A percentile compares a stretch with the other conserved stretches of the same genome.
These are phyloP conservation scores for Amyloporia xantha DNA, from an alignment of 768 basidiomycete genomes.

Conservation along the genomic window DNA sequence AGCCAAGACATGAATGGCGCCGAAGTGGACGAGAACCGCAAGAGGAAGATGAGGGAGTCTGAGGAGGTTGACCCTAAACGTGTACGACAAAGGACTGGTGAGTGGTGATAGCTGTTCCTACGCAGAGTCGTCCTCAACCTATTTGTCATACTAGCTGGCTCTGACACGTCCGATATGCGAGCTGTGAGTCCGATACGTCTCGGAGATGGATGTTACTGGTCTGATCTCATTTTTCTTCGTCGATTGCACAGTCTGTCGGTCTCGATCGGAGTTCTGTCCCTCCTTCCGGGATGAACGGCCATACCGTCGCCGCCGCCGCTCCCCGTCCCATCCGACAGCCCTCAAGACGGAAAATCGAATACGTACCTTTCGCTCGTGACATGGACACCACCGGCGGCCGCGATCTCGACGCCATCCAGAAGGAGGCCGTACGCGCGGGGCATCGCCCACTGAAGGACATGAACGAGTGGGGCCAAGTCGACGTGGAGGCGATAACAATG, in stretches of 20 bases:
- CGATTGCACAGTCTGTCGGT: slow-evolving; percentile 18
- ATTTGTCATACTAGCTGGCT: slow-evolving; percentile 15
- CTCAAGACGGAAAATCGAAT: slow-evolving; percentile 76
- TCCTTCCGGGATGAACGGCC: slow-evolving; percentile 11
- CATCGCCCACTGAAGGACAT: slow-evolving; percentile 61
- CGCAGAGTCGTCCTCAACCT: not conserved
- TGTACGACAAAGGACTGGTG: slow-evolving; percentile 67
- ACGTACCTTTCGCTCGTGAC: slow-evolving; percentile 74
- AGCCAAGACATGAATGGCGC: not conserved
- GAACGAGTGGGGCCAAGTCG: slow-evolving; percentile 83
- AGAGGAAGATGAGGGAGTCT: slow-evolving; percentile 58
- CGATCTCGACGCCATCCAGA: slow-evolving; percentile 61
- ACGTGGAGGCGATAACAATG: slow-evolving; percentile 92
- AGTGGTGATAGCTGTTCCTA: slow-evolving; percentile 20
- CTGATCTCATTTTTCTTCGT: not conserved
- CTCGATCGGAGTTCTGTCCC: slow-evolving; percentile 16
- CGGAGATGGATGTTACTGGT: not conserved
- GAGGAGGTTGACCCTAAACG: slow-evolving; percentile 66
- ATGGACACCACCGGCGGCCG: slow-evolving; percentile 76
- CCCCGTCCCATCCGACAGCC: slow-evolving; percentile 20
- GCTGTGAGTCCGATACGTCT: slow-evolving; percentile 15
- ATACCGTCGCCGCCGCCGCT: slow-evolving; percentile 4
- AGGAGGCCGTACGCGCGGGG: slow-evolving; percentile 47
- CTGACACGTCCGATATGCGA: slow-evolving; percentile 24
- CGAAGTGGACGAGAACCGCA: slow-evolving; percentile 53